phyloP scores from a whole-genome alignment of 306 rosid species.

The Cicer arietinum region DNA sequence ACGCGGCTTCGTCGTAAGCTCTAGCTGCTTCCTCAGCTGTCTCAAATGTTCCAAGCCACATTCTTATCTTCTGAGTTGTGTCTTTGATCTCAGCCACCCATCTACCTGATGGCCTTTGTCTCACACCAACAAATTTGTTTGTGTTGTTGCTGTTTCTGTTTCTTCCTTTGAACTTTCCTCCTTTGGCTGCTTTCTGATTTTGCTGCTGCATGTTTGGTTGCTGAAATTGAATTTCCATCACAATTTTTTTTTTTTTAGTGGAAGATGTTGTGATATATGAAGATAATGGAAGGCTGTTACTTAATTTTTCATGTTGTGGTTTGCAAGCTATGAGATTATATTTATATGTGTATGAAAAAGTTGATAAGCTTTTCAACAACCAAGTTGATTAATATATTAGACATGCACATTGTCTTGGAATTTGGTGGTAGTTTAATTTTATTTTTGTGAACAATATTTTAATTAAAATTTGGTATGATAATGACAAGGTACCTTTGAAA shows the following conservation, averaged over 20 bases:
- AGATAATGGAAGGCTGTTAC: conserved; percentile 38
- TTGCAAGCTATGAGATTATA: conserved; percentile 45
- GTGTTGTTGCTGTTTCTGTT: conserved; percentile 50
- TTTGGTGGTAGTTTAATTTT: conserved; percentile 13
- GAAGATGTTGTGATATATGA: background rate
- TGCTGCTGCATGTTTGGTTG: conserved; percentile 46
- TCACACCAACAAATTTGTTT: conserved; percentile 88
- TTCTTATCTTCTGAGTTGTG: conserved; percentile 88
- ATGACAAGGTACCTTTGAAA: conserved; percentile 48
- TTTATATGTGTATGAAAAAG: conserved; percentile 42
- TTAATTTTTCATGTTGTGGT: conserved; percentile 40
- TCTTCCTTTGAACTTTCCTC: conserved; percentile 63
- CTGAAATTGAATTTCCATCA: conserved; percentile 83
- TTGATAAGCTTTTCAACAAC: conserved; percentile 41
- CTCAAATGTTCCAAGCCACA: conserved; percentile 99
- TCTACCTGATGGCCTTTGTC: conserved; percentile 98
- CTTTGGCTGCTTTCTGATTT: conserved; percentile 46
- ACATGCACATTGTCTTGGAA: conserved; percentile 19
- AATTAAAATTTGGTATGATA: conserved; percentile 30
- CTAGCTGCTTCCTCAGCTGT: conserved; percentile 96
- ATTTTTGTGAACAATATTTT: conserved; percentile 5
- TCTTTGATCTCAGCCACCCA: conserved; percentile 99
- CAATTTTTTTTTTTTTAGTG: background rate
- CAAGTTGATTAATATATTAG: conserved; percentile 48
- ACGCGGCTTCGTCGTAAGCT: conserved; percentile 96